These are phyloP conservation scores for Paracoccidioides brasiliensis DNA, from an alignment of 2,329 filamentous ascomycete genomes.

Conservation along the genomic window DNA sequence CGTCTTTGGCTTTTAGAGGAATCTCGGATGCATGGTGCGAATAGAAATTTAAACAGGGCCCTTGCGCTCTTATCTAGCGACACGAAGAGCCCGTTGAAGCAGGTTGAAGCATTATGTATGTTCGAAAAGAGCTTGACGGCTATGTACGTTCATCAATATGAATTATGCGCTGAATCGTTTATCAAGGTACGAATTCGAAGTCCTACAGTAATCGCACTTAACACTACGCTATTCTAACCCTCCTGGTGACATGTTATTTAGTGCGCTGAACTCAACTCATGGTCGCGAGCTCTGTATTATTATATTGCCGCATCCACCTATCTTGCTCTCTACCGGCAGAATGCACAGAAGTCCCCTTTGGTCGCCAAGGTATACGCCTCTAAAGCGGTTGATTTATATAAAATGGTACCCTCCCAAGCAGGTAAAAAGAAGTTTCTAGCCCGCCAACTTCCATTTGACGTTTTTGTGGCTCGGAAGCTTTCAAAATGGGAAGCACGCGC, in stretches of 20 bases:
- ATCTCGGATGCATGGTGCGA: conserved; percentile 58
- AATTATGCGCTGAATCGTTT: conserved; percentile 61
- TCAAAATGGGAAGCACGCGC: conserved; percentile 76
- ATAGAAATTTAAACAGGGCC: conserved; percentile 53
- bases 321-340: conserved; percentile 62
- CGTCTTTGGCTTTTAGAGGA: conserved; percentile 82
- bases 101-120: conserved; percentile 69
- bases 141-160: conserved; percentile 69
- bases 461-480: conserved; percentile 71
- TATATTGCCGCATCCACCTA: conserved; percentile 72
- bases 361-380: conserved; percentile 46
- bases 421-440: conserved; percentile 88
- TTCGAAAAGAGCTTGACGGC: conserved; percentile 72
- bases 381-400: conserved; percentile 56
- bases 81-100: conserved; percentile 61
- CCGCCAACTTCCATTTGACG: conserved; percentile 75
- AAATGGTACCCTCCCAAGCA: conserved; percentile 57
- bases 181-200: conserved; percentile 35
- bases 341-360: conserved; percentile 16
- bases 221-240: neutral
- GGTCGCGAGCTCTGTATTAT: conserved; percentile 81
- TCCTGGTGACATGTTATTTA: conserved; percentile 15
- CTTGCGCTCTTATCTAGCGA: conserved; percentile 50
- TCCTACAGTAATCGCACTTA: neutral
- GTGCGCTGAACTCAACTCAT: conserved; percentile 72